These are phyloP conservation scores for Colletotrichum limetticola DNA, from an alignment of 2,329 filamentous ascomycete species.

Conservation along the genomic window DNA sequence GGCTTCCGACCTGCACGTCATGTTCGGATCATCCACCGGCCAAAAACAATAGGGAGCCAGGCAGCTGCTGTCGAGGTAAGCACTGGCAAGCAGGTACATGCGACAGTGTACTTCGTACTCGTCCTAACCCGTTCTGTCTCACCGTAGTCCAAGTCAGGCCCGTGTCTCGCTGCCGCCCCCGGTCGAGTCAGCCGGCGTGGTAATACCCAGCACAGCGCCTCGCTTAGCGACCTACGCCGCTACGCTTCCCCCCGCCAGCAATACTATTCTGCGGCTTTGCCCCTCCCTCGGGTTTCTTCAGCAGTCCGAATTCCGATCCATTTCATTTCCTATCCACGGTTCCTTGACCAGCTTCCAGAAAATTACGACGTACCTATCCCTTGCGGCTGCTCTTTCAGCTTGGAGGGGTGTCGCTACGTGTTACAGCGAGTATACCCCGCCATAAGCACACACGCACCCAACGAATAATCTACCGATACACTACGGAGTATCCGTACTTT, in stretches of 20 bases:
- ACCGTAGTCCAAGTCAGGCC: background rate
- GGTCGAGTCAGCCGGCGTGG: slow-evolving; percentile 23
- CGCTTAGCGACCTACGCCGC: slow-evolving; percentile 12
- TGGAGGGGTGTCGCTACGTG: background rate
- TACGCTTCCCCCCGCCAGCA: background rate
- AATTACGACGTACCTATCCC: background rate
- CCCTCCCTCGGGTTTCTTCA: slow-evolving; percentile 27
- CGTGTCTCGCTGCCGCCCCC: background rate
- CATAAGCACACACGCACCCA: background rate
- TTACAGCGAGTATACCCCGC: background rate
- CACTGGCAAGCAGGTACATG: background rate
- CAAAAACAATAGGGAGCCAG: background rate
- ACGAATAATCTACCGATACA: background rate
- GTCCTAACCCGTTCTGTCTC: slow-evolving; percentile 17
- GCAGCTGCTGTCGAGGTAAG: too few relatives aligned
- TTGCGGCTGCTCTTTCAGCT: background rate
- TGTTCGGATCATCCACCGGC: background rate
- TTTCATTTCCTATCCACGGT: slow-evolving; percentile 12
- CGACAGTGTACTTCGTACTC: background rate
- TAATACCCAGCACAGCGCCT: background rate
- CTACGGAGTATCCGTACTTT: too few relatives aligned
- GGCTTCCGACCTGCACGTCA: slow-evolving; percentile 2
- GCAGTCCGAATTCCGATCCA: slow-evolving; percentile 29
- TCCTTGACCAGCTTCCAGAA: background rate
- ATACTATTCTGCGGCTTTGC: background rate